A percentile compares a stretch with the other conserved stretches of the same genome.
phyloP scores from a whole-genome alignment of 495 filamentous ascomycete species.

The Hypoxylon rickii region DNA sequence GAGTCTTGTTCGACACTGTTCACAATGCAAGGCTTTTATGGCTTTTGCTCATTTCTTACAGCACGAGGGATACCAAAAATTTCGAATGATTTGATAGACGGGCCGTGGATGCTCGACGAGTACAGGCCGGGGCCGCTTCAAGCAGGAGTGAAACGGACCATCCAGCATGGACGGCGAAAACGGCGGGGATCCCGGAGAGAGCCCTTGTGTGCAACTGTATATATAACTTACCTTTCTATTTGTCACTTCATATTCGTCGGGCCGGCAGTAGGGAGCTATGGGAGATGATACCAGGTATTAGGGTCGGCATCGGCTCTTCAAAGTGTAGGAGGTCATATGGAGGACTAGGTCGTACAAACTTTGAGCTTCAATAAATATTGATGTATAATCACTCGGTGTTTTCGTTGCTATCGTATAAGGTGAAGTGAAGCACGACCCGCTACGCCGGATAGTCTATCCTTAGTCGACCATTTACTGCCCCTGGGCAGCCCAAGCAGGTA shows the following conservation, averaged over 20 bases:
- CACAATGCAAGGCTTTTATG: conserved; percentile 9
- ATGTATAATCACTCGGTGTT: conserved; percentile 9
- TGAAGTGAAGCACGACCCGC: too few species aligned
- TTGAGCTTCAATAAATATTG: conserved; percentile 26
- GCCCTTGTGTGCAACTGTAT: conserved; percentile 36
- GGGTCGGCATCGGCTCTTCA: conserved; percentile 7
- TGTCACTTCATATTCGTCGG: conserved; percentile 22
- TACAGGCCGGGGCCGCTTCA: not conserved
- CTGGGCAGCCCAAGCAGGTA: too few species aligned
- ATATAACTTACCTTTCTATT: conserved; percentile 34
- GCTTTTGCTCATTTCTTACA: conserved; percentile 16
- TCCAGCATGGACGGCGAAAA: conserved; percentile 9
- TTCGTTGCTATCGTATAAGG: not conserved
- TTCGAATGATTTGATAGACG: conserved; percentile 35
- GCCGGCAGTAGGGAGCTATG: conserved; percentile 22
- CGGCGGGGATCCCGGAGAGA: conserved; percentile 7
- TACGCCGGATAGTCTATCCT: not conserved
- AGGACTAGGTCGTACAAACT: conserved; percentile 25
- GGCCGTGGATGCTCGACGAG: conserved; percentile 8
- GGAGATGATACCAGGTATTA: conserved; percentile 34
- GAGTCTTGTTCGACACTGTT: conserved; percentile 6
- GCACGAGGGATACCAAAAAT: conserved; percentile 36
- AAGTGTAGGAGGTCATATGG: conserved; percentile 12
- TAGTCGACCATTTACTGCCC: not conserved
- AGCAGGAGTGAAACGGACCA: conserved; percentile 2